A percentile compares a stretch with the other conserved stretches of the same genome.
Conservation (phyloP, 2,329 filamentous ascomycete genomes). For the Aquanectria penicillioides region DNA sequence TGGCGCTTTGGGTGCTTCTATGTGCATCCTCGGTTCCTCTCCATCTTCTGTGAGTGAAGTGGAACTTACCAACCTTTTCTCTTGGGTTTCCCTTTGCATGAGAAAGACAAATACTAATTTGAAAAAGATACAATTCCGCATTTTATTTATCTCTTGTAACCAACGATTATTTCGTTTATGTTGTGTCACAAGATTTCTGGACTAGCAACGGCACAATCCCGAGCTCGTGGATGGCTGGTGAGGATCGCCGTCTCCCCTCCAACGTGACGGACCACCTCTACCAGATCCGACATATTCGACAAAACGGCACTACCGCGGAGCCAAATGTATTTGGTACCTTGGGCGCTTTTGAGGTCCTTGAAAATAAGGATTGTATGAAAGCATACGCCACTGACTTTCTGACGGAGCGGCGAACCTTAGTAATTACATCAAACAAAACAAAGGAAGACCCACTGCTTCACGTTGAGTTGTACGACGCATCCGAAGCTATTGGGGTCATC, state of each 20-base stretch:
- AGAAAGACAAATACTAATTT: not conserved
- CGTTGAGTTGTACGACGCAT: too few species aligned
- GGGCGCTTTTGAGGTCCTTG: not conserved
- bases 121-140: constrained; percentile 4
- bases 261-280: not conserved
- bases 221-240: not conserved
- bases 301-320: not conserved
- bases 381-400: not conserved
- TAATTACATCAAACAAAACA: not conserved
- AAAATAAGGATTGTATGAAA: not conserved
- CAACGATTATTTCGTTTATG: constrained; percentile 7
- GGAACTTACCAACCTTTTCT: too few species aligned
- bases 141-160: not conserved
- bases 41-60: constrained; percentile 4
- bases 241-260: not conserved
- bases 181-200: constrained; percentile 18
- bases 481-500: too few species aligned
- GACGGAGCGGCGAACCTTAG: not conserved
- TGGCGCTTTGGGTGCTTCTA: not conserved
- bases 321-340: not conserved
- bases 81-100: not conserved
- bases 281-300: not conserved
- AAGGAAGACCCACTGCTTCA: not conserved
- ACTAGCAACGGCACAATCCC: not conserved
- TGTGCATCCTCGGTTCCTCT: constrained; percentile 2